Evolutionary conservation across 2,329 filamentous ascomycete species (phyloP).

Genomic region (Chrysoporthe austroafricana): DNA sequence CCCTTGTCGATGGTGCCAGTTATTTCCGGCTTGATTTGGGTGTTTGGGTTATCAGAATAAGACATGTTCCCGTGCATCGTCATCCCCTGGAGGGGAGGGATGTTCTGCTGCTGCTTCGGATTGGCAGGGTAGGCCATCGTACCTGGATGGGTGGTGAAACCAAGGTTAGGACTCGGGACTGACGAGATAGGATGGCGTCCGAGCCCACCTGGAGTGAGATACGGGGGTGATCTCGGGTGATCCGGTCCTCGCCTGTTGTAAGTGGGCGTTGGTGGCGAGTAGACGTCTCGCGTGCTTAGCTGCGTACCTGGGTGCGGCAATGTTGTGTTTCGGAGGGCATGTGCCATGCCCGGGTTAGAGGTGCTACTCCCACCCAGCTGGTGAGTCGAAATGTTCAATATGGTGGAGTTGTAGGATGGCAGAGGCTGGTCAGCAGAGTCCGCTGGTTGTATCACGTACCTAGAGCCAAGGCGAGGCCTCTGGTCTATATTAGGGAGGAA

Average conservation of each 20-base stretch:
- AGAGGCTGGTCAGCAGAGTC: slow-evolving; percentile 21
- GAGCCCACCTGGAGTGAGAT: slow-evolving; percentile 42
- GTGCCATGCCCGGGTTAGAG: slow-evolving; percentile 60
- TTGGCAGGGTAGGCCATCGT: slow-evolving; percentile 55
- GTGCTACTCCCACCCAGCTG: slow-evolving; percentile 46
- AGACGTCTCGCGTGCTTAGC: slow-evolving; percentile 57
- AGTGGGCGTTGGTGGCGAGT: slow-evolving; percentile 54
- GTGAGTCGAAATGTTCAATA: slow-evolving; percentile 39
- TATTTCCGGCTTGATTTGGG: slow-evolving; percentile 69
- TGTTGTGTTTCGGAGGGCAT: slow-evolving; percentile 57
- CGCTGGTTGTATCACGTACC: slow-evolving; percentile 49
- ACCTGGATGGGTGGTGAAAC: slow-evolving; percentile 41
- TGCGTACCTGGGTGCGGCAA: slow-evolving; percentile 55
- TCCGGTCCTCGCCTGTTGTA: slow-evolving; percentile 52
- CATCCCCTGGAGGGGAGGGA: slow-evolving; percentile 57
- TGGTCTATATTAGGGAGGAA: slow-evolving; percentile 56
- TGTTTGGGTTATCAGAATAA: slow-evolving; percentile 56
- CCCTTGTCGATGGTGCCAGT: slow-evolving; percentile 85
- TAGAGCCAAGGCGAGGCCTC: slow-evolving; percentile 58
- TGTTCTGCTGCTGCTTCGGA: slow-evolving; percentile 46
- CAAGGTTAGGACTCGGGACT: slow-evolving; percentile 52
- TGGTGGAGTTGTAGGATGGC: slow-evolving; percentile 14
- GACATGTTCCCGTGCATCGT: slow-evolving; percentile 63
- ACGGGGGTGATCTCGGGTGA: slow-evolving; percentile 58
- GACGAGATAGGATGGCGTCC: slow-evolving; percentile 59